Percentiles rank a stretch among this genome's conserved stretches.
Evolutionary conservation across 352 stramenopile genomes (phyloP).

Genomic region (Pythium scleroteichum): DNA sequence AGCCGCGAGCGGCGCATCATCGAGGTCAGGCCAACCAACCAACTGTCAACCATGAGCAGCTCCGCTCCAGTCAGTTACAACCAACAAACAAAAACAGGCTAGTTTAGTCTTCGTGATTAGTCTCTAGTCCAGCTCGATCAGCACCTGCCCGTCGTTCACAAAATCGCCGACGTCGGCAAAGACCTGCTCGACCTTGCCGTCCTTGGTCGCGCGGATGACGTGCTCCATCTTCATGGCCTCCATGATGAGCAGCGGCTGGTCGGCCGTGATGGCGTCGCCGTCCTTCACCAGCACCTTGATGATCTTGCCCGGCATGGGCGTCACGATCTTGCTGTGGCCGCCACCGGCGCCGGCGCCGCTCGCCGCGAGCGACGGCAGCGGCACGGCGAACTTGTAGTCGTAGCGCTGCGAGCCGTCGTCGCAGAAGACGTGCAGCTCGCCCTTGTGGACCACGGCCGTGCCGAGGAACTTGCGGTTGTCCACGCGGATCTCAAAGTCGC

Average conservation of each 20-base stretch:
- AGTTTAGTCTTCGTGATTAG: background rate
- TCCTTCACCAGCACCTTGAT: conserved; percentile 87
- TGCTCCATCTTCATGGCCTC: conserved; percentile 99
- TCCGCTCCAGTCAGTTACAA: too few relatives aligned
- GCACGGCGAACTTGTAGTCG: conserved; percentile 83
- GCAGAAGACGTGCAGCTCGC: conserved; percentile 77
- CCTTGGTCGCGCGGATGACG: conserved; percentile 69
- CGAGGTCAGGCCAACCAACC: too few relatives aligned
- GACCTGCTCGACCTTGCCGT: conserved; percentile 71
- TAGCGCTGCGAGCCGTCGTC: conserved; percentile 72
- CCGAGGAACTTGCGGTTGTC: conserved; percentile 64
- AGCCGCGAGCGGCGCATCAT: too few relatives aligned
- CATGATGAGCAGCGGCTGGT: conserved; percentile 93
- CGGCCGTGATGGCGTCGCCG: conserved; percentile 86
- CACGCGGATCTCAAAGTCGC: conserved; percentile 73
- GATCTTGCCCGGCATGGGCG: conserved; percentile 96
- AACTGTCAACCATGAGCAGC: too few relatives aligned
- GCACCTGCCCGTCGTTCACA: conserved; percentile 71
- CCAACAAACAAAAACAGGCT: too few relatives aligned
- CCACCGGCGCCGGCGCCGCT: conserved; percentile 32
- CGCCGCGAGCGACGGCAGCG: conserved; percentile 49
- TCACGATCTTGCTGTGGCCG: conserved; percentile 62
- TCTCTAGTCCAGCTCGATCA: conserved; percentile 61
- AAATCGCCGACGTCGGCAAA: conserved; percentile 75
- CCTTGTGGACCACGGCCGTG: conserved; percentile 64